Conservation (phyloP, 192 early-diverging fungal species). For the Coemansia sp. region DNA sequence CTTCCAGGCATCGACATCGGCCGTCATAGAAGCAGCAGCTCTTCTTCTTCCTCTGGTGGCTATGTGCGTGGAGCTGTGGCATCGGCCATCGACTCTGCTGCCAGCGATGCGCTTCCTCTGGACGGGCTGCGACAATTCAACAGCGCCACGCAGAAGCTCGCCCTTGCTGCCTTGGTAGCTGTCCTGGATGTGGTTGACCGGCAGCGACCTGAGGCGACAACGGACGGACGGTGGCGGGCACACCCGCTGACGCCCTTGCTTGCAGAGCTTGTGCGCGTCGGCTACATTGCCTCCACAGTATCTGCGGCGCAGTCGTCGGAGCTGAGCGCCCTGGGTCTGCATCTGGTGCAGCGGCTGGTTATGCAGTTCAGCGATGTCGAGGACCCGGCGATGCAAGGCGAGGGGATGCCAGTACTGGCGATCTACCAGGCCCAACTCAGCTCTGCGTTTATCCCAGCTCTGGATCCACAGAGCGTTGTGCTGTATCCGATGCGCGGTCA, state of each 20-base stretch:
- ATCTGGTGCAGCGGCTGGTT: slow-evolving; percentile 75
- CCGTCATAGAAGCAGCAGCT: not conserved
- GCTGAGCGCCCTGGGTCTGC: slow-evolving; percentile 77
- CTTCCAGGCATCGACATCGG: not conserved
- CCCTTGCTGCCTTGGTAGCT: slow-evolving; percentile 18
- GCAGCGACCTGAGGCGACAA: not conserved
- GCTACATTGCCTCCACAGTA: slow-evolving; percentile 84
- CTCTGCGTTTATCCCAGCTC: slow-evolving; percentile 83
- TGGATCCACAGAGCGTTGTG: not conserved
- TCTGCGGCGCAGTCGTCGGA: slow-evolving; percentile 57
- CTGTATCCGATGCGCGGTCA: not conserved
- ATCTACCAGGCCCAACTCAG: slow-evolving; percentile 95
- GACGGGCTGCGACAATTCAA: slow-evolving; percentile 17
- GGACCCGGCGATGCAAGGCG: slow-evolving; percentile 89
- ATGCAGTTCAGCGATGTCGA: slow-evolving; percentile 68
- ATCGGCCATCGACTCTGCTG: not conserved
- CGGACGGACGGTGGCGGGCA: slow-evolving; percentile 28
- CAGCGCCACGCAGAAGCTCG: slow-evolving; percentile 13
- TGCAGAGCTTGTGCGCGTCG: slow-evolving; percentile 84
- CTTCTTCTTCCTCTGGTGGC: not conserved
- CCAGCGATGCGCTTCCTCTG: not conserved
- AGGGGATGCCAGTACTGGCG: slow-evolving; percentile 68
- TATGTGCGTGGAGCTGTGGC: not conserved
- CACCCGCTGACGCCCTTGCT: slow-evolving; percentile 51
- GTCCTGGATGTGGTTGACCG: slow-evolving; percentile 17